These are phyloP conservation scores for Chalara sp. DNA, from an alignment of 2,329 filamentous ascomycete genomes.

Conservation along the genomic window DNA sequence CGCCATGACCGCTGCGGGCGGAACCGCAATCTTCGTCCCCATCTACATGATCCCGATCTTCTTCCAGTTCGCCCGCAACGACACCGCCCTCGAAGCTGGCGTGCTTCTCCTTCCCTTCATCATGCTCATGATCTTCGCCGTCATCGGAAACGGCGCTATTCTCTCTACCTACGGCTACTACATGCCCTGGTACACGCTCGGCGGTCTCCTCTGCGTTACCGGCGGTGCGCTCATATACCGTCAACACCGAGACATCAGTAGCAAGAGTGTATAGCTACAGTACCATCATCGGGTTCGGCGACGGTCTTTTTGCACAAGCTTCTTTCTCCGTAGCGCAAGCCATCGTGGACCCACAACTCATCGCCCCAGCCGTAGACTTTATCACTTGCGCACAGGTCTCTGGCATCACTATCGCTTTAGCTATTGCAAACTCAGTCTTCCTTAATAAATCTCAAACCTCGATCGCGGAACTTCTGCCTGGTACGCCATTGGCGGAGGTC, in stretches of 20 bases:
- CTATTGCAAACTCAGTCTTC: slow-evolving; percentile 30
- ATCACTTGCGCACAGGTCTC: slow-evolving; percentile 28
- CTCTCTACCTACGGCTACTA: slow-evolving; percentile 31
- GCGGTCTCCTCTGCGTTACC: slow-evolving; percentile 28
- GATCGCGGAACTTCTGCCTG: slow-evolving; percentile 19
- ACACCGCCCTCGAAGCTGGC: not conserved
- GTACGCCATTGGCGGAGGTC: slow-evolving; percentile 15
- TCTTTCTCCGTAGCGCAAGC: slow-evolving; percentile 29
- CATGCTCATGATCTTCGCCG: slow-evolving; percentile 27
- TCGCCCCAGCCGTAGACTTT: slow-evolving; percentile 28
- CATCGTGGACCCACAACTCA: slow-evolving; percentile 22
- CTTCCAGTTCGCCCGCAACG: not conserved
- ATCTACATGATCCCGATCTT: not conserved
- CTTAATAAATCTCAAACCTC: slow-evolving; percentile 25
- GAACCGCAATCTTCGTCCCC: not conserved
- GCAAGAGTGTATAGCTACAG: slow-evolving; percentile 28
- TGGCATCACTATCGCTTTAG: slow-evolving; percentile 26
- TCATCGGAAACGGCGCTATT: slow-evolving; percentile 28
- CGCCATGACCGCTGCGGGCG: not conserved
- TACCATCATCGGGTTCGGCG: slow-evolving; percentile 33
- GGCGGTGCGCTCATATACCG: slow-evolving; percentile 27
- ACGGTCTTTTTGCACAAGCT: slow-evolving; percentile 28
- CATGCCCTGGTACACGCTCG: slow-evolving; percentile 32
- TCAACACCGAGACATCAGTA: slow-evolving; percentile 20
- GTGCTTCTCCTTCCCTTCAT: slow-evolving; percentile 32